These are phyloP conservation scores for Brassica incana DNA, from an alignment of 345 rosid species.

Conservation along the genomic window DNA sequence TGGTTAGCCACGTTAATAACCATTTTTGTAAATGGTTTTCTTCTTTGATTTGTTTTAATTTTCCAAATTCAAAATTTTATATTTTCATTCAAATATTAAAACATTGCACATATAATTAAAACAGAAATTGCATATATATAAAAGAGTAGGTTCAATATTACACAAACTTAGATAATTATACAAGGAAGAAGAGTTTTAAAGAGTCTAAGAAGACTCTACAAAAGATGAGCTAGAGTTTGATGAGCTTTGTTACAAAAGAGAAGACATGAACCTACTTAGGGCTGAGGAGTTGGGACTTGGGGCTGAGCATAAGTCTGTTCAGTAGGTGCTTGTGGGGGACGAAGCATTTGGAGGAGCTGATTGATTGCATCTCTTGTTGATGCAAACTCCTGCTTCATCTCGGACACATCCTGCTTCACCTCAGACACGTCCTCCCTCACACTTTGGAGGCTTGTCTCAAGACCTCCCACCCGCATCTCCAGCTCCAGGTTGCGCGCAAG, in stretches of 20 bases:
- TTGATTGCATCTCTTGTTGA: background rate
- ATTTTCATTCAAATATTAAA: background rate
- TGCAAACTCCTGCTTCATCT: background rate
- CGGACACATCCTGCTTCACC: background rate
- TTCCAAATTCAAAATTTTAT: background rate
- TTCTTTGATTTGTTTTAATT: background rate
- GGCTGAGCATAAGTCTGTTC: background rate
- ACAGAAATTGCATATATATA: background rate
- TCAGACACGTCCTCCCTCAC: background rate
- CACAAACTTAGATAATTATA: background rate
- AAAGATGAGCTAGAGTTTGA: background rate
- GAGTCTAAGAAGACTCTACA: background rate
- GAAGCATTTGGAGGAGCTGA: background rate
- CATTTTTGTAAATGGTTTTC: too few species aligned
- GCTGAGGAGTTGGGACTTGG: too few species aligned
- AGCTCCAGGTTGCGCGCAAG: background rate
- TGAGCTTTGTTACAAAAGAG: background rate
- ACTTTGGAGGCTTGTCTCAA: background rate
- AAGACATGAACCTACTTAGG: too few species aligned
- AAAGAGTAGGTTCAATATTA: background rate
- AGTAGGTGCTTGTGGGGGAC: background rate
- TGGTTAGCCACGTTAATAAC: too few species aligned
- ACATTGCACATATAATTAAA: background rate
- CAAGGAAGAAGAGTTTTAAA: background rate
- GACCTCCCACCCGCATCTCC: background rate